A percentile compares a stretch with the other conserved stretches of the same genome.
Conservation (phyloP, 164 flowering plant genomes). For the Piper betle region DNA sequence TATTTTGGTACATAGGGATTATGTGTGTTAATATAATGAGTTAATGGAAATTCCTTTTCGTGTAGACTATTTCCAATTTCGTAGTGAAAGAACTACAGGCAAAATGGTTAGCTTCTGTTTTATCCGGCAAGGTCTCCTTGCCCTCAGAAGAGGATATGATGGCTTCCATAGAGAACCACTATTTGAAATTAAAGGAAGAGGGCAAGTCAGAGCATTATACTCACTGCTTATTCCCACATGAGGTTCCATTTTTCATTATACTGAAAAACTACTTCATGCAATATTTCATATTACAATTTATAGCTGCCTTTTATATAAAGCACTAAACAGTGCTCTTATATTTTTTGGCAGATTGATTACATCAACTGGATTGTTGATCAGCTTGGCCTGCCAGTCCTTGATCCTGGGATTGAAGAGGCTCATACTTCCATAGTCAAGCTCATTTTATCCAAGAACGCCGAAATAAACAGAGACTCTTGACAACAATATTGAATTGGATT, state of each 20-base stretch:
- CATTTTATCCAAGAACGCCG: no score
- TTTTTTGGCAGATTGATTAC: slow-evolving; percentile 26
- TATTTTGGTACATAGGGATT: no score
- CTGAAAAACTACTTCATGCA: no score
- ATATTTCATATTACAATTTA: slow-evolving; percentile 25
- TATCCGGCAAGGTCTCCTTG: slow-evolving; percentile 52
- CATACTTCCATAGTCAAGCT: no score
- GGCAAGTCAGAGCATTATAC: slow-evolving; percentile 55
- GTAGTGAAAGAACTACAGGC: no score
- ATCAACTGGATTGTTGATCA: slow-evolving; percentile 49
- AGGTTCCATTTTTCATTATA: slow-evolving; percentile 19
- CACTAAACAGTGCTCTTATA: background rate
- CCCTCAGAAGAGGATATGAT: slow-evolving; percentile 58
- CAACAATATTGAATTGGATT: no score
- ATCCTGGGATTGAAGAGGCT: slow-evolving; percentile 58
- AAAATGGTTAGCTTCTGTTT: slow-evolving; percentile 68
- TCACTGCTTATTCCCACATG: slow-evolving; percentile 20
- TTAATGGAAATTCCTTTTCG: no score
- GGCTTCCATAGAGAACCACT: slow-evolving; percentile 37
- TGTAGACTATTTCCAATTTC: no score
- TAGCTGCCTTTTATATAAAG: background rate
- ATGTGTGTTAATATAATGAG: no score
- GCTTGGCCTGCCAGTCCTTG: slow-evolving; percentile 27
- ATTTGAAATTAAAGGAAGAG: slow-evolving; percentile 33
- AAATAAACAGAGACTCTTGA: no score